A percentile compares a stretch with the other conserved stretches of the same genome.
Evolutionary conservation across 441 rosid species (phyloP).

Genomic region (Melastoma candidum): DNA sequence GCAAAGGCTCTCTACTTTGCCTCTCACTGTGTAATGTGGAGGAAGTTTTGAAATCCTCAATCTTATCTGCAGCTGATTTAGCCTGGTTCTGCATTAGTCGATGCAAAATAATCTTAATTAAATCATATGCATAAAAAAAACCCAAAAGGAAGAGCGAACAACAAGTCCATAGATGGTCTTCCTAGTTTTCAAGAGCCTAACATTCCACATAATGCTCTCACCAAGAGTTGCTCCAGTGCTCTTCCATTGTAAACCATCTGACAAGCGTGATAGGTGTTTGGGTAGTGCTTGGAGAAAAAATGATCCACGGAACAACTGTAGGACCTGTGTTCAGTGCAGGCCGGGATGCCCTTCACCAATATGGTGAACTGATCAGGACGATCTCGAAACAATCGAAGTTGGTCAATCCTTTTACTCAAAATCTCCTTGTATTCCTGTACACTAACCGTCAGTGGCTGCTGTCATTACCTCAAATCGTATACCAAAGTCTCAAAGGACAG

Average conservation of each 20-base stretch:
- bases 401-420: constrained; percentile 50
- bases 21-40: constrained; percentile 12
- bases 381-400: constrained; percentile 33
- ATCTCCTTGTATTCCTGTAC: constrained; percentile 67
- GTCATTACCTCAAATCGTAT: constrained; percentile 15
- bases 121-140: not conserved
- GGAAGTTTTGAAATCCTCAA: constrained; percentile 32
- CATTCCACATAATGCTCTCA: constrained; percentile 22
- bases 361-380: constrained; percentile 71
- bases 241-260: constrained; percentile 61
- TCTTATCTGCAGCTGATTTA: constrained; percentile 31
- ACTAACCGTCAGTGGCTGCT: constrained; percentile 17
- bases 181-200: not conserved
- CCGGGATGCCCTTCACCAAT: constrained; percentile 70
- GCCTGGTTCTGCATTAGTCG: constrained; percentile 43
- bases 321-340: constrained; percentile 48
- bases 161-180: not conserved
- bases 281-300: constrained; percentile 73
- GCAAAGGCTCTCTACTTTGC: constrained; percentile 23
- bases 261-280: constrained; percentile 46
- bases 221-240: constrained; percentile 47
- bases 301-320: constrained; percentile 59
- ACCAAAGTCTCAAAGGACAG: not conserved
- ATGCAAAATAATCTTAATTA: not conserved
- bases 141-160: not conserved